phyloP scores from a whole-genome alignment of 768 basidiomycete genomes.

The Tricholoma bakamatsutake region DNA sequence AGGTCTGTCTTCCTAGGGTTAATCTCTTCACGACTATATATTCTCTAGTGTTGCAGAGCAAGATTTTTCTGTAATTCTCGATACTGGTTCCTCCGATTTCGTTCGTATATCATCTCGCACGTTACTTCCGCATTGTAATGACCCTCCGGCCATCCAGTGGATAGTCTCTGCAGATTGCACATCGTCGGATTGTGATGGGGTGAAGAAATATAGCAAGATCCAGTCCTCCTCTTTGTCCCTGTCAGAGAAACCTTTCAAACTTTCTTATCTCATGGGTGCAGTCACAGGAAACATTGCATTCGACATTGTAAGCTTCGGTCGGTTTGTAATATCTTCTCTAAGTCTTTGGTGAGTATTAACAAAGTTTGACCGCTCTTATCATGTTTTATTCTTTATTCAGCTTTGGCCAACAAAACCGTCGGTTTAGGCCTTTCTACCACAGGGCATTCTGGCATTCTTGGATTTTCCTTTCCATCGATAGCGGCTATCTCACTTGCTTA shows the following conservation, averaged over 20 bases:
- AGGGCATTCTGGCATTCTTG: slow-evolving; percentile 34
- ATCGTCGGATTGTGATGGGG: slow-evolving; percentile 36
- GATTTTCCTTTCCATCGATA: slow-evolving; percentile 43
- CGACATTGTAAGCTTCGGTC: slow-evolving; percentile 41
- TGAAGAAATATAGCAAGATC: slow-evolving; percentile 34
- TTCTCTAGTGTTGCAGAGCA: slow-evolving; percentile 32
- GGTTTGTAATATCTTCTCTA: slow-evolving; percentile 41
- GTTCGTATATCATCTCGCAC: slow-evolving; percentile 21
- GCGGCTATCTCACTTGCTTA: slow-evolving; percentile 37
- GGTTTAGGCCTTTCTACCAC: slow-evolving; percentile 38
- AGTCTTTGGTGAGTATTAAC: slow-evolving; percentile 15
- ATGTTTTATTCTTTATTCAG: background rate
- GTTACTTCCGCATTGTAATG: background rate
- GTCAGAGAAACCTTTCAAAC: slow-evolving; percentile 32
- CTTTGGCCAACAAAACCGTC: slow-evolving; percentile 32
- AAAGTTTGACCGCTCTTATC: background rate
- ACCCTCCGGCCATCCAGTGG: slow-evolving; percentile 31
- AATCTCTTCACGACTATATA: slow-evolving; percentile 5
- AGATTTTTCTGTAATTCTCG: slow-evolving; percentile 39
- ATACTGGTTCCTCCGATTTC: slow-evolving; percentile 56
- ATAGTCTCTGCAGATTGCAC: slow-evolving; percentile 42
- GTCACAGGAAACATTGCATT: slow-evolving; percentile 41
- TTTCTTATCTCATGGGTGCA: slow-evolving; percentile 44
- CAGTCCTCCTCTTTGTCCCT: slow-evolving; percentile 23
- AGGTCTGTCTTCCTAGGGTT: slow-evolving; percentile 7